phyloP scores from a whole-genome alignment of 1,284 basidiomycete species.

The Cutaneotrichosporon cavernicola region DNA sequence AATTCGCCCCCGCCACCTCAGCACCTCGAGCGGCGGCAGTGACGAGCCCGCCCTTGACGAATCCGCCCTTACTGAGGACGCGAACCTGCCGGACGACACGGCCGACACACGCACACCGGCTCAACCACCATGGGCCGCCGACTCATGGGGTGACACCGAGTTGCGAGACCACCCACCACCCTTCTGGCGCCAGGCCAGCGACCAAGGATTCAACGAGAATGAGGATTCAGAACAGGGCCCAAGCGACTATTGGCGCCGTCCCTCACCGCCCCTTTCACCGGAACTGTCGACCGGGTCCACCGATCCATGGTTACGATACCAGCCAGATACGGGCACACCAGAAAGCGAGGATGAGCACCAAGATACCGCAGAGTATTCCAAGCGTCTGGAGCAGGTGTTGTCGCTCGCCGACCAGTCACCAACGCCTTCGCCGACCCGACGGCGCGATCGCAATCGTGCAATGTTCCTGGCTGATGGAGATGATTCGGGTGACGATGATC shows the following conservation, averaged over 20 bases:
- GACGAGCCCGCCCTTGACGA: neutral
- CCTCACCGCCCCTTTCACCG: conserved; percentile 13
- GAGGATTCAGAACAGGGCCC: conserved; percentile 22
- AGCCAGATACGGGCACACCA: neutral
- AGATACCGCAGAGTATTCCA: conserved; percentile 25
- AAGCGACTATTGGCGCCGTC: conserved; percentile 29
- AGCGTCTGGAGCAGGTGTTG: conserved; percentile 25
- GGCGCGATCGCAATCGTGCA: conserved; percentile 6
- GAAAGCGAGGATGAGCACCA: conserved; percentile 16
- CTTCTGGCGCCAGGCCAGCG: conserved; percentile 20
- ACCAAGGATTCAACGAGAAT: conserved; percentile 8
- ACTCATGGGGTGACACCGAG: conserved; percentile 3
- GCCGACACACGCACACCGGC: neutral
- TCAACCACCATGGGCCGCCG: neutral
- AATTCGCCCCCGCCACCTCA: neutral
- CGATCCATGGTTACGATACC: conserved; percentile 16
- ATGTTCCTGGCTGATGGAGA: neutral
- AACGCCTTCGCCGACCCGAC: conserved; percentile 15
- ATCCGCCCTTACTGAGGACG: neutral
- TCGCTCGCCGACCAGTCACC: conserved; percentile 13
- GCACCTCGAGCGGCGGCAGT: neutral
- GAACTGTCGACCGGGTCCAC: conserved; percentile 3
- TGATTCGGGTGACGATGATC: conserved; percentile 22
- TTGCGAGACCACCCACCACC: conserved; percentile 11
- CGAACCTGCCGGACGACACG: neutral